phyloP scores from a whole-genome alignment of 176 grass and related monocot species.

The Hsuehochloa calcarea region DNA sequence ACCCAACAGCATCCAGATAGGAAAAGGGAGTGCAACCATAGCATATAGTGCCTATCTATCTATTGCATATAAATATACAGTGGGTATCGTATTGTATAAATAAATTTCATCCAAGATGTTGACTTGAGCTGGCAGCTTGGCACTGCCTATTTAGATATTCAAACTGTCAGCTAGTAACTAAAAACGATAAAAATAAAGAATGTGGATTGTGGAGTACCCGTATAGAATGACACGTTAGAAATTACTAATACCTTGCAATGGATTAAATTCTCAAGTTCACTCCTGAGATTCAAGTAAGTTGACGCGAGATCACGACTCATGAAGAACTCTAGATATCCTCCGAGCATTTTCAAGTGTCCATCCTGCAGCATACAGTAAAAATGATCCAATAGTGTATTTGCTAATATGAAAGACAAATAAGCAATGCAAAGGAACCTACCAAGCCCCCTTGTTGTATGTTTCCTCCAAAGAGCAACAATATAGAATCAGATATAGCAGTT shows the following conservation, averaged over 20 bases:
- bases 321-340: slow-evolving; percentile 96
- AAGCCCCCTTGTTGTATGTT: slow-evolving; percentile 70
- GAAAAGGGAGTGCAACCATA: neutral
- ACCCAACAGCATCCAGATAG: neutral
- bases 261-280: slow-evolving; percentile 82
- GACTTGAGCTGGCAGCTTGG: neutral
- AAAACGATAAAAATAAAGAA: neutral
- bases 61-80: neutral
- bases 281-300: slow-evolving; percentile 74
- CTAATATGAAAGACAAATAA: neutral
- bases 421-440: slow-evolving; percentile 47
- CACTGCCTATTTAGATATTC: neutral
- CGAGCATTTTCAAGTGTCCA: slow-evolving; percentile 97
- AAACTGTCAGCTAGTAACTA: neutral
- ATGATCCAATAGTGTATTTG: neutral
- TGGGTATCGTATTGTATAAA: neutral
- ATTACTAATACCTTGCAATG: slow-evolving; percentile 60
- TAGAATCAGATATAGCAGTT: slow-evolving; percentile 88
- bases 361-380: slow-evolving; percentile 53
- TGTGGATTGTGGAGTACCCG: neutral
- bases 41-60: neutral
- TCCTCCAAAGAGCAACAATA: slow-evolving; percentile 84
- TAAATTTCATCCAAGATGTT: neutral
- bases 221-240: neutral
- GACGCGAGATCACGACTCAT: slow-evolving; percentile 88